Conservation (phyloP, 1,284 basidiomycete species). For the Ustilago xerochloae region DNA sequence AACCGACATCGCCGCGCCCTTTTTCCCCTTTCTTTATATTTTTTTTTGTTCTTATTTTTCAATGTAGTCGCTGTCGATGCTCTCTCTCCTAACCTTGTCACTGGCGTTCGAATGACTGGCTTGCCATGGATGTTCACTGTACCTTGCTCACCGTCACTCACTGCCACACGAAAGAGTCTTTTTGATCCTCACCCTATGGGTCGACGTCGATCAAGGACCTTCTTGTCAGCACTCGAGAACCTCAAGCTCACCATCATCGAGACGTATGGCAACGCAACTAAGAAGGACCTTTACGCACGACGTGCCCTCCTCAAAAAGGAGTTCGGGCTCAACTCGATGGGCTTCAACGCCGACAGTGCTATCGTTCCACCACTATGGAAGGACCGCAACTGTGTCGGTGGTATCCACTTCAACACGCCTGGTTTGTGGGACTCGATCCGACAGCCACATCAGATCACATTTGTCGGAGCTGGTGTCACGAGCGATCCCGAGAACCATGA, state of each 20-base stretch:
- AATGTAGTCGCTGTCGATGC: slow-evolving; percentile 49
- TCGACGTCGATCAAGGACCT: slow-evolving; percentile 18
- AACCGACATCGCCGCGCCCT: background rate
- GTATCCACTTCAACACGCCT: slow-evolving; percentile 40
- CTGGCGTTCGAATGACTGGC: slow-evolving; percentile 53
- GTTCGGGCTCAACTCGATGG: slow-evolving; percentile 33
- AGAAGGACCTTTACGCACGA: slow-evolving; percentile 35
- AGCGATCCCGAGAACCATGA: slow-evolving; percentile 33
- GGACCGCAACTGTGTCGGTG: slow-evolving; percentile 38
- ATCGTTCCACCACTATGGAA: slow-evolving; percentile 38
- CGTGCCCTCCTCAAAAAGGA: slow-evolving; percentile 27
- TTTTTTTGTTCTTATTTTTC: background rate
- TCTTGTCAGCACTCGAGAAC: slow-evolving; percentile 29
- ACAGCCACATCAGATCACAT: slow-evolving; percentile 37
- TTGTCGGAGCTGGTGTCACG: slow-evolving; percentile 27
- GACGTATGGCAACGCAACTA: slow-evolving; percentile 24
- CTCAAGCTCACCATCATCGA: slow-evolving; percentile 34
- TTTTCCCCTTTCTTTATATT: background rate
- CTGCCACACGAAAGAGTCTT: slow-evolving; percentile 20
- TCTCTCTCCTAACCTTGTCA: slow-evolving; percentile 53
- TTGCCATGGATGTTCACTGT: slow-evolving; percentile 51
- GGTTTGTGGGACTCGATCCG: slow-evolving; percentile 30
- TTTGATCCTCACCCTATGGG: slow-evolving; percentile 52
- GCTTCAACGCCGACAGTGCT: slow-evolving; percentile 37
- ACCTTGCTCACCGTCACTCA: slow-evolving; percentile 48